Evolutionary conservation across 768 basidiomycete species (phyloP).

Genomic region (Rhizopogon rudus): DNA sequence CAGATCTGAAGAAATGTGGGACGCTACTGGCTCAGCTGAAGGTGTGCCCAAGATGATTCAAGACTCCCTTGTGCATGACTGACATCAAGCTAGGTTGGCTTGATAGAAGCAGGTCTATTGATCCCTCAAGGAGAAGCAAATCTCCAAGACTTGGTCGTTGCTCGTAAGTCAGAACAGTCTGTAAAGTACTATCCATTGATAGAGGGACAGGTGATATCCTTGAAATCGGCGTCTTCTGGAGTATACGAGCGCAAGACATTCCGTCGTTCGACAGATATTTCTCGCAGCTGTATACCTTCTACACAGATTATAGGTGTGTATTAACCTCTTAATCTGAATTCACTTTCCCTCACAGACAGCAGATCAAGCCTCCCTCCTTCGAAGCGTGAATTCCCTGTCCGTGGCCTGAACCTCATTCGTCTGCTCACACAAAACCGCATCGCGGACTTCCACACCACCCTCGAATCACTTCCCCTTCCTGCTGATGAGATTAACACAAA

Average conservation of each 20-base stretch:
- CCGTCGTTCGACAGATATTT: conserved; percentile 96
- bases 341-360: conserved; percentile 1
- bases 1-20: conserved; percentile 65
- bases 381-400: conserved; percentile 80
- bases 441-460: conserved; percentile 94
- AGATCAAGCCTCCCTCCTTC: conserved; percentile 78
- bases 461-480: conserved; percentile 79
- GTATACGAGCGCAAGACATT: conserved; percentile 82
- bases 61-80: neutral
- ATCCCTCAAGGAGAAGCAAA: conserved; percentile 65
- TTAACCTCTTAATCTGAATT: conserved; percentile 6
- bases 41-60: conserved; percentile 33
- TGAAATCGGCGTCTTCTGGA: conserved; percentile 93
- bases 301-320: conserved; percentile 75
- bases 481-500: conserved; percentile 65
- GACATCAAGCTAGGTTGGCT: conserved; percentile 48
- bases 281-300: conserved; percentile 86
- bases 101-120: conserved; percentile 73
- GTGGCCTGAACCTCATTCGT: conserved; percentile 91
- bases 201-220: conserved; percentile 75
- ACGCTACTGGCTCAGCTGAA: conserved; percentile 67
- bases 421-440: conserved; percentile 94
- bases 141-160: conserved; percentile 62
- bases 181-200: neutral
- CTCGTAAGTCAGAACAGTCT: conserved; percentile 49